phyloP scores from a whole-genome alignment of 106 monocot genomes.

The Acorus gramineus region DNA sequence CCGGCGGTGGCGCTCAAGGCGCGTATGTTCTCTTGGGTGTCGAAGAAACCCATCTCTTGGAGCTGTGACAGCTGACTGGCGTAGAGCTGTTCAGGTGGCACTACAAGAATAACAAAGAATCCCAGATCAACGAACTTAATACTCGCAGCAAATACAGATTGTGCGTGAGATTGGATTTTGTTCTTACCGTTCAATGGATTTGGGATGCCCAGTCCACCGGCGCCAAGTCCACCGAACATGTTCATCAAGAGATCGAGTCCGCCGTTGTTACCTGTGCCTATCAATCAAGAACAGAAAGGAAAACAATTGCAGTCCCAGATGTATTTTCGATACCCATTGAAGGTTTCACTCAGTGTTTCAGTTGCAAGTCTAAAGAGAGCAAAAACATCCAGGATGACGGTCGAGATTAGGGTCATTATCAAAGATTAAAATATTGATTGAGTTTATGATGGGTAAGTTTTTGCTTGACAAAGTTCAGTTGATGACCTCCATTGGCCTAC shows the following conservation, averaged over 20 bases:
- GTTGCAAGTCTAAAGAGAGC: too few species aligned
- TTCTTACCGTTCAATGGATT: constrained; percentile 39
- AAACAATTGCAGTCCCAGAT: not conserved
- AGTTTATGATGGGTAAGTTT: too few species aligned
- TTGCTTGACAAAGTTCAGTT: too few species aligned
- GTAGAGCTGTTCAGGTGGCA: constrained; percentile 79
- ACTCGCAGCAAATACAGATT: too few species aligned
- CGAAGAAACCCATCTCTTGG: constrained; percentile 96
- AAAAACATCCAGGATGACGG: too few species aligned
- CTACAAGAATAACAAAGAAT: constrained; percentile 22
- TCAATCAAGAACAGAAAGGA: not conserved
- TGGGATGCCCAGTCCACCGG: constrained; percentile 44
- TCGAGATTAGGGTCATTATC: too few species aligned
- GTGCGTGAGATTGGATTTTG: not conserved
- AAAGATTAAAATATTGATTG: too few species aligned
- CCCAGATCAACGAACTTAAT: not conserved
- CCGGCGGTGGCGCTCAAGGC: constrained; percentile 72
- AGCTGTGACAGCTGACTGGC: constrained; percentile 88
- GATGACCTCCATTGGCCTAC: too few species aligned
- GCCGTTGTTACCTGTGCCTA: constrained; percentile 25
- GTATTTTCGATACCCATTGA: not conserved
- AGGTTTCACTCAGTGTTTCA: too few species aligned
- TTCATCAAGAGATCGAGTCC: constrained; percentile 73
- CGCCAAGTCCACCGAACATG: constrained; percentile 72
- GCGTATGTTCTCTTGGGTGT: constrained; percentile 87